Conservation (phyloP, 495 filamentous ascomycete genomes). For the Hypoxylon rickii region DNA sequence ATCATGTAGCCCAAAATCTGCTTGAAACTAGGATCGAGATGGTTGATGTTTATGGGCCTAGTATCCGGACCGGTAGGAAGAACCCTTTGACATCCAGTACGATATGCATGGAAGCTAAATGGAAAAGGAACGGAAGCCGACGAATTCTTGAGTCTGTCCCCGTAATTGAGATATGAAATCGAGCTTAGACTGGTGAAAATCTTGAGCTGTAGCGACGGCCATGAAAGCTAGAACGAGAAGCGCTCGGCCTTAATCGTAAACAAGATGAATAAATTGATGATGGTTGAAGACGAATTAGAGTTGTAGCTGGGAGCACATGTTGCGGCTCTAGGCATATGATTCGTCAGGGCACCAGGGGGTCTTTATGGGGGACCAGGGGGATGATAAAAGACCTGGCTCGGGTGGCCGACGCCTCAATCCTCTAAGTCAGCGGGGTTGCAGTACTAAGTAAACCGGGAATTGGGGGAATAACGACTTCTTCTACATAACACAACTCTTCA, state of each 20-base stretch:
- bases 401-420: constrained; percentile 6
- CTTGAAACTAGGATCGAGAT: constrained; percentile 26
- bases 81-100: constrained; percentile 1
- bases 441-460: not conserved
- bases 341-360: too few relatives aligned
- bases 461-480: not conserved
- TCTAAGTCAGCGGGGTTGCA: constrained; percentile 16
- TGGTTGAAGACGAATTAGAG: constrained; percentile 39
- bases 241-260: too few relatives aligned
- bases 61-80: constrained; percentile 6
- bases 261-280: too few relatives aligned
- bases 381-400: not conserved
- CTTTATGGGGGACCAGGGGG: too few relatives aligned
- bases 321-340: constrained; percentile 25
- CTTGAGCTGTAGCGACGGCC: constrained; percentile 11
- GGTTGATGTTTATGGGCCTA: not conserved
- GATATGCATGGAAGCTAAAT: constrained; percentile 28
- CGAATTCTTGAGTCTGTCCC: not conserved
- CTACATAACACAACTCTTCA: not conserved
- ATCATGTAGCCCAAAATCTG: not conserved
- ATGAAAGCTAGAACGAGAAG: too few relatives aligned
- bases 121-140: constrained; percentile 27
- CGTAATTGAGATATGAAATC: constrained; percentile 5
- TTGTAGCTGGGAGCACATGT: constrained; percentile 34
- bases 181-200: constrained; percentile 26